phyloP scores from a whole-genome alignment of 495 filamentous ascomycete genomes.

The Rostrohypoxylon terebratum region DNA sequence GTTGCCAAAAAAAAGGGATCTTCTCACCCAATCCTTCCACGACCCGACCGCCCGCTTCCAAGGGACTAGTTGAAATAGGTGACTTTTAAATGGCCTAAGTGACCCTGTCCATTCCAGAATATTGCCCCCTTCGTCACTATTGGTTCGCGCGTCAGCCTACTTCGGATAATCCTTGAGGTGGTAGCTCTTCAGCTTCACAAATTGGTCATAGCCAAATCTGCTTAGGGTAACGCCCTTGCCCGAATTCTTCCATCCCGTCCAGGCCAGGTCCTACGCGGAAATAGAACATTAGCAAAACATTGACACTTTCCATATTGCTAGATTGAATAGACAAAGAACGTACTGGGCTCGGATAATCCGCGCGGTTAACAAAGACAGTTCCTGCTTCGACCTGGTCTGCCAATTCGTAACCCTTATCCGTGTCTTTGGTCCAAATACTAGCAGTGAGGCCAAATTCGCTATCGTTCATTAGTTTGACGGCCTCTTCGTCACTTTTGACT shows the following conservation, averaged over 20 bases:
- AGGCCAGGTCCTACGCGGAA: conserved; percentile 82
- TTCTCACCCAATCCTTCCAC: conserved; percentile 32
- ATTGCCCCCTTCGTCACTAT: conserved; percentile 16
- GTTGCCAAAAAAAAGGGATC: conserved; percentile 30
- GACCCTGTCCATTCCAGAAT: conserved; percentile 26
- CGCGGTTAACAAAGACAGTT: conserved; percentile 96
- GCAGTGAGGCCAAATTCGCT: conserved; percentile 94
- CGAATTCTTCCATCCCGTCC: conserved; percentile 98
- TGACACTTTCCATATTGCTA: conserved; percentile 35
- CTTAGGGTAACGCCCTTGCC: conserved; percentile 91
- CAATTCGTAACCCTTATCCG: conserved; percentile 77
- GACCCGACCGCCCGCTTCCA: not conserved
- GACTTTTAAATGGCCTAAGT: not conserved
- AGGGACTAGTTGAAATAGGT: conserved; percentile 14
- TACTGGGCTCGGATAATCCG: conserved; percentile 92
- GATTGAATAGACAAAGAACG: conserved; percentile 53
- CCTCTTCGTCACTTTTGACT: conserved; percentile 84
- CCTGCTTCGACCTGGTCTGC: conserved; percentile 89
- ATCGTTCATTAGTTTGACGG: conserved; percentile 90
- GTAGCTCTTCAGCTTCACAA: conserved; percentile 94
- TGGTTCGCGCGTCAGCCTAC: conserved; percentile 48
- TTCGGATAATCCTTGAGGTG: conserved; percentile 92
- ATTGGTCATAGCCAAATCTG: conserved; percentile 91
- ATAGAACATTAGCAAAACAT: conserved; percentile 36
- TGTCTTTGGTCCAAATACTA: conserved; percentile 98